Percentiles rank a stretch among this genome's conserved stretches.
Conservation (phyloP, 768 basidiomycete species). For the Russula virescens region DNA sequence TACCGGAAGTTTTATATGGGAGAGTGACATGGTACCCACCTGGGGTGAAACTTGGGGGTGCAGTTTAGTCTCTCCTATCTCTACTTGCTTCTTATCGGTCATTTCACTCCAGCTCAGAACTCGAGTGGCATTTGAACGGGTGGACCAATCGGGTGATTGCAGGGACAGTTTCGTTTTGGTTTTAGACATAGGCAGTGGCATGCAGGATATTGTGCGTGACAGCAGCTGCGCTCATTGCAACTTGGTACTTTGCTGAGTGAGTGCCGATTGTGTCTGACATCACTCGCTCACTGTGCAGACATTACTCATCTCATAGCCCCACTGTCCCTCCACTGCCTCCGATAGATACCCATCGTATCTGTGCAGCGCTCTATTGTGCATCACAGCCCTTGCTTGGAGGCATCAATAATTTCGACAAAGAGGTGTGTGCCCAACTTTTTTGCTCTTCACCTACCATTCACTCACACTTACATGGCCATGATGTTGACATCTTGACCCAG, state of each 20-base stretch:
- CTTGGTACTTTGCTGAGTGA: constrained; percentile 82
- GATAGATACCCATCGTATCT: constrained; percentile 64
- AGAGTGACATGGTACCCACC: constrained; percentile 49
- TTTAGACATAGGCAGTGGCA: constrained; percentile 76
- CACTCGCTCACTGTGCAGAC: constrained; percentile 4
- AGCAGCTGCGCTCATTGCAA: constrained; percentile 77
- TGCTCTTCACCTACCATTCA: too few relatives aligned
- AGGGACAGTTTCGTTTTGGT: constrained; percentile 46
- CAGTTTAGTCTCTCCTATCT: constrained; percentile 36
- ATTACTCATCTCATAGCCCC: constrained; percentile 23
- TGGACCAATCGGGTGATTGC: constrained; percentile 75
- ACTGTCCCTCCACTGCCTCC: constrained; percentile 37
- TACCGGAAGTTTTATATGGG: constrained; percentile 68
- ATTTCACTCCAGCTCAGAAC: constrained; percentile 40
- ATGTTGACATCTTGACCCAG: constrained; percentile 31
- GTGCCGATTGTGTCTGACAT: constrained; percentile 23
- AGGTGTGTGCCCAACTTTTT: constrained; percentile 37
- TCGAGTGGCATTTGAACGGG: constrained; percentile 47
- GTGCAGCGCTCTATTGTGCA: constrained; percentile 71
- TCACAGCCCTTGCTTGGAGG: constrained; percentile 79
- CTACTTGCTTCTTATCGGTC: constrained; percentile 68
- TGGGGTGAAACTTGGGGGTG: constrained; percentile 83
- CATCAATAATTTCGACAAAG: constrained; percentile 61
- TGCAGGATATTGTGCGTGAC: constrained; percentile 72
- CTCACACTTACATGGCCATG: constrained; percentile 1